Evolutionary conservation across 2,329 filamentous ascomycete genomes (phyloP).

Genomic region (Simplicillium sp.): DNA sequence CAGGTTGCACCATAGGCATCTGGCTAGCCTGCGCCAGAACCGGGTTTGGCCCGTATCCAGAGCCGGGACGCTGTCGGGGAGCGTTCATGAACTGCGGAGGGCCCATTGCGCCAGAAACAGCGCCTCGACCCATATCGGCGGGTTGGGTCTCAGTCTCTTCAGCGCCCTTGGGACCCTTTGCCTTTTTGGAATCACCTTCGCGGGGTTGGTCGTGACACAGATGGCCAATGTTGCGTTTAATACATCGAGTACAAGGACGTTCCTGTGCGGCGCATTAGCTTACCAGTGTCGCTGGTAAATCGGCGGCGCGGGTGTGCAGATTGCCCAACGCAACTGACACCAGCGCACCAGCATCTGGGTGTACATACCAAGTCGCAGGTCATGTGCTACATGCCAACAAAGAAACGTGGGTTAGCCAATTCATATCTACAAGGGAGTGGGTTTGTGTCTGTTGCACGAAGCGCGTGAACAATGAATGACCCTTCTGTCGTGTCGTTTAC

Average conservation of each 20-base stretch:
- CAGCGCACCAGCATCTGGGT: constrained; percentile 8
- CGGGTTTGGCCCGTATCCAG: constrained; percentile 24
- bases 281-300: constrained; percentile 8
- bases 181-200: constrained; percentile 71
- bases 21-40: constrained; percentile 39
- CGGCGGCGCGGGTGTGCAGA: constrained; percentile 9
- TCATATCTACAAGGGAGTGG: too few species aligned
- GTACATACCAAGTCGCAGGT: constrained; percentile 79
- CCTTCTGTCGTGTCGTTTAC: constrained; percentile 26
- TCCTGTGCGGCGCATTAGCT: constrained; percentile 47
- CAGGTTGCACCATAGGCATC: constrained; percentile 41
- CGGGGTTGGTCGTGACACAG: constrained; percentile 96
- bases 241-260: constrained; percentile 91
- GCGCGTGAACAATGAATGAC: constrained; percentile 1
- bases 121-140: constrained; percentile 40
- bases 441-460: background rate
- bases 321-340: constrained; percentile 5
- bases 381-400: constrained; percentile 58
- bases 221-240: constrained; percentile 97
- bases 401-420: constrained; percentile 4
- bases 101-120: constrained; percentile 49
- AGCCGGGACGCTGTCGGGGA: constrained; percentile 2
- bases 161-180: constrained; percentile 55
- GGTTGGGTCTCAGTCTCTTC: constrained; percentile 52
- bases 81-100: constrained; percentile 36